Evolutionary conservation across 192 early-diverging fungal genomes (phyloP).

Genomic region (Funneliformis mosseae): DNA sequence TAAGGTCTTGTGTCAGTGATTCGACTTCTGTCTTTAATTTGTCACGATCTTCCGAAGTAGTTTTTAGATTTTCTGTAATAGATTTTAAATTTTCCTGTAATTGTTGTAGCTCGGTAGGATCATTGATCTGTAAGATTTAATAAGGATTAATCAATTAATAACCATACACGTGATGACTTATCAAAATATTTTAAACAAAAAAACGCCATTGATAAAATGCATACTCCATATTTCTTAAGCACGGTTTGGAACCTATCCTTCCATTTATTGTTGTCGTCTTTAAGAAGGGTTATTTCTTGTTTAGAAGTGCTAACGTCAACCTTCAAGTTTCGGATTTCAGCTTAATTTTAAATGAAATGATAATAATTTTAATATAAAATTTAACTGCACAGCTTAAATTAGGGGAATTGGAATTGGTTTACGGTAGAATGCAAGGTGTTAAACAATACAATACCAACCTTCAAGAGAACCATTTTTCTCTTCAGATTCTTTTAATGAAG

Average conservation of each 20-base stretch:
- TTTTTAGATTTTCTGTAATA: background rate
- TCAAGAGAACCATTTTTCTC: constrained; percentile 5
- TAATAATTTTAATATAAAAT: too few relatives aligned
- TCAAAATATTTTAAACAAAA: background rate
- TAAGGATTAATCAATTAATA: too few relatives aligned
- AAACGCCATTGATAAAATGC: background rate
- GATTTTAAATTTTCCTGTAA: constrained; percentile 13
- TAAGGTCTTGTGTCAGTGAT: background rate
- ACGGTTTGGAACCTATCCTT: background rate
- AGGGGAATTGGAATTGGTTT: too few relatives aligned
- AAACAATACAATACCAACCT: background rate
- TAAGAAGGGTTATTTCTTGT: constrained; percentile 7
- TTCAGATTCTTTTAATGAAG: background rate
- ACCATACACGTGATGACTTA: background rate
- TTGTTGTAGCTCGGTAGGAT: constrained; percentile 11
- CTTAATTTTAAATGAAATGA: background rate
- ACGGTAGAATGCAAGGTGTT: too few relatives aligned
- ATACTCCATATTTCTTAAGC: constrained; percentile 10
- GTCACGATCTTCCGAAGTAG: background rate
- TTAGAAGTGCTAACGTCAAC: background rate
- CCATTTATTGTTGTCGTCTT: constrained; percentile 2
- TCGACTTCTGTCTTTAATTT: background rate
- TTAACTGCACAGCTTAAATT: too few relatives aligned
- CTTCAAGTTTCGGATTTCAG: background rate
- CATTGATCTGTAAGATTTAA: background rate